Percentiles rank a stretch among this genome's conserved stretches.
phyloP scores from a whole-genome alignment of 768 basidiomycete species.

The Agrocybe pediades region DNA sequence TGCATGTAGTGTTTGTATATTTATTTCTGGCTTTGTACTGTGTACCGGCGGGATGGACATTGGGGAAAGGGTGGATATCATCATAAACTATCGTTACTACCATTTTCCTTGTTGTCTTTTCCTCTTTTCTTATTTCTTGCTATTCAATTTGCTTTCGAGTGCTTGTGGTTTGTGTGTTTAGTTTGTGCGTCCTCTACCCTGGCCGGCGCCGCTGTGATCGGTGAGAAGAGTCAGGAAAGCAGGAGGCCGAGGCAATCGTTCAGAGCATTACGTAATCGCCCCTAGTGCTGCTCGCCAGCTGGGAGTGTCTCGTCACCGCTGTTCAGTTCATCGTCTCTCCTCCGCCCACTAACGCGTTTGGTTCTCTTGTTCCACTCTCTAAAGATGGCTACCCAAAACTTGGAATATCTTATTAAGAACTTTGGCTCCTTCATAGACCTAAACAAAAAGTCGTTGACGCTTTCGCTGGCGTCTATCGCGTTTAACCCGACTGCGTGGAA shows the following conservation, averaged over 20 bases:
- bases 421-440: conserved; percentile 50
- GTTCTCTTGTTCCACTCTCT: background rate
- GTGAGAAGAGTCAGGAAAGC: too few species aligned
- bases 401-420: conserved; percentile 11
- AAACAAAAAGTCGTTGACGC: conserved; percentile 62
- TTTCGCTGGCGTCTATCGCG: conserved; percentile 68
- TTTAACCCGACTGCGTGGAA: conserved; percentile 99
- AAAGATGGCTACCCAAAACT: conserved; percentile 19
- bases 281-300: background rate
- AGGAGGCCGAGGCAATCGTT: background rate
- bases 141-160: conserved; percentile 2
- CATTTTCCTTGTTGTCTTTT: conserved; percentile 1
- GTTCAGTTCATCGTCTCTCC: background rate
- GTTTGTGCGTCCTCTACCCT: too few species aligned
- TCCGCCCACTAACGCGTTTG: background rate
- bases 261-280: background rate
- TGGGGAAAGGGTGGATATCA: background rate
- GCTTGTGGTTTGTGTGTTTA: conserved; percentile 8
- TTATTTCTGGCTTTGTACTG: background rate
- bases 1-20: background rate
- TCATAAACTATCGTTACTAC: background rate
- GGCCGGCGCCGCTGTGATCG: too few species aligned
- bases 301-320: background rate
- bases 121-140: conserved; percentile 1
- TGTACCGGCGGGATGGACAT: background rate